phyloP scores from a whole-genome alignment of 768 basidiomycete species.

The Clathrus columnatus region DNA sequence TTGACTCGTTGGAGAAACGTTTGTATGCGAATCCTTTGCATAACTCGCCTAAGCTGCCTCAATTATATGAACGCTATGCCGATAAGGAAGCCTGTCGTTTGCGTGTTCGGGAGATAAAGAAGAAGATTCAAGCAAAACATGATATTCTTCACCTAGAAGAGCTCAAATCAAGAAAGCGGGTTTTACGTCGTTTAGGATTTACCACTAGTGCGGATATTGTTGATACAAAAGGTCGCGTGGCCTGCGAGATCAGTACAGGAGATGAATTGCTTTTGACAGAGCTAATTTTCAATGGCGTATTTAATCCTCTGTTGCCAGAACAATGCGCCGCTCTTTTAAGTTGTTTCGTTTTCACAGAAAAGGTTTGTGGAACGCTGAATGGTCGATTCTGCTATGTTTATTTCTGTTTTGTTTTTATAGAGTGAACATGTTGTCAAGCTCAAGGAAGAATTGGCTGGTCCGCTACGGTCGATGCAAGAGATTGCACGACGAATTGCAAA shows the following conservation, averaged over 20 bases:
- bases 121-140: constrained; percentile 80
- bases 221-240: constrained; percentile 95
- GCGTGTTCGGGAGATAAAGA: constrained; percentile 69
- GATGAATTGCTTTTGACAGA: constrained; percentile 95
- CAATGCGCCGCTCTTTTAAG: constrained; percentile 91
- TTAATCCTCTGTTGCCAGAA: constrained; percentile 83
- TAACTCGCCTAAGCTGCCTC: constrained; percentile 66
- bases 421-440: constrained; percentile 80
- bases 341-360: constrained; percentile 97
- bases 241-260: constrained; percentile 96
- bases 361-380: constrained; percentile 41
- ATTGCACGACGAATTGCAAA: constrained; percentile 93
- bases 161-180: constrained; percentile 90
- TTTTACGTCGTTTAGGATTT: constrained; percentile 85
- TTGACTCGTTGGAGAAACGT: constrained; percentile 79
- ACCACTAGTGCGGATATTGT: constrained; percentile 86
- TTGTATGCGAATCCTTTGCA: constrained; percentile 75
- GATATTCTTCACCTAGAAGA: constrained; percentile 95
- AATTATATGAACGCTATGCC: constrained; percentile 72
- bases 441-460: constrained; percentile 89
- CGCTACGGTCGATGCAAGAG: constrained; percentile 92
- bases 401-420: constrained; percentile 28
- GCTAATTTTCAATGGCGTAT: constrained; percentile 93
- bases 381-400: background rate
- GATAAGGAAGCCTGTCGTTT: constrained; percentile 64